Percentiles rank a stretch among this genome's conserved stretches.
These are phyloP conservation scores for Xylaria intraflava DNA, from an alignment of 495 filamentous ascomycete genomes.

Conservation along the genomic window DNA sequence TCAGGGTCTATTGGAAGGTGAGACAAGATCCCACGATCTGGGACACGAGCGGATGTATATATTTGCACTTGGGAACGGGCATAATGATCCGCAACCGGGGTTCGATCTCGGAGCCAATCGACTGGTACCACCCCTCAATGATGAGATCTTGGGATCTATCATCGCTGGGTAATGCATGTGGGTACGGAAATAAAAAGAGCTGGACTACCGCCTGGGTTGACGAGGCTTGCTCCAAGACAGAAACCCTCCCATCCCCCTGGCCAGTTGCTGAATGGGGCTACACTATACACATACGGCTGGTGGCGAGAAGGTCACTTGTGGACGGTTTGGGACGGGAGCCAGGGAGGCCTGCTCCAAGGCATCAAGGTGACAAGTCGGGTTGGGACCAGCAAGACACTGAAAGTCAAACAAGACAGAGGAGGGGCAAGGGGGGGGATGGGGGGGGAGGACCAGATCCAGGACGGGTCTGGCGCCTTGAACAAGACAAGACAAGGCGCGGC, in stretches of 20 bases:
- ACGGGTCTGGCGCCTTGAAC: constrained; percentile 7
- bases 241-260: background rate
- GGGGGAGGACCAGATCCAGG: background rate
- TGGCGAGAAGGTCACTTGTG: constrained; percentile 2
- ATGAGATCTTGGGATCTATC: constrained; percentile 12
- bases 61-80: constrained; percentile 6
- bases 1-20: constrained; percentile 5
- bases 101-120: constrained; percentile 16
- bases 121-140: constrained; percentile 15
- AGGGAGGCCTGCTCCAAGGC: constrained; percentile 5
- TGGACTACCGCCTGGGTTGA: constrained; percentile 10
- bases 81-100: constrained; percentile 13
- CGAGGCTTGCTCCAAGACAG: constrained; percentile 11
- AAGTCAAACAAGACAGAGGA: constrained; percentile 3
- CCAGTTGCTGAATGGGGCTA: constrained; percentile 14
- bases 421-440: background rate
- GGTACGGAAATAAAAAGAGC: constrained; percentile 15
- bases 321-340: constrained; percentile 5
- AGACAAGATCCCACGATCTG: constrained; percentile 7
- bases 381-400: constrained; percentile 2
- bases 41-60: constrained; percentile 12
- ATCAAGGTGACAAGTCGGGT: constrained; percentile 12
- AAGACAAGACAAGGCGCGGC: constrained; percentile 9
- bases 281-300: constrained; percentile 9
- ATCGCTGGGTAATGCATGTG: constrained; percentile 12